Percentiles rank a stretch among this genome's conserved stretches.
phyloP scores from a whole-genome alignment of 345 rosid genomes.

The Camelina neglecta region DNA sequence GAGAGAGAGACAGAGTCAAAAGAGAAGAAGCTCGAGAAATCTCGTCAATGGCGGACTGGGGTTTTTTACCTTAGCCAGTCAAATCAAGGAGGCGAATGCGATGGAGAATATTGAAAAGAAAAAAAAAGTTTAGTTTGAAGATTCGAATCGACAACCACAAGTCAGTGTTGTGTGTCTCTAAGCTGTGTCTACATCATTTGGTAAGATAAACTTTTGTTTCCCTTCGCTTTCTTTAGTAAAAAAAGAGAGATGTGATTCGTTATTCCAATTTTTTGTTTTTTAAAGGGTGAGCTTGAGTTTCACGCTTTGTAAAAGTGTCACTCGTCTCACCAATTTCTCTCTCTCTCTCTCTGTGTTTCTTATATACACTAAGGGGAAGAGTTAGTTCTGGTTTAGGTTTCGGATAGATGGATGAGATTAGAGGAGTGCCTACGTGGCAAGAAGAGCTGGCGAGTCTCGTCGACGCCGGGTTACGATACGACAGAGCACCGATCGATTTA shows the following conservation, averaged over 20 bases:
- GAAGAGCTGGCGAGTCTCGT: slow-evolving; percentile 73
- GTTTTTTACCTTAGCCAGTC: slow-evolving; percentile 38
- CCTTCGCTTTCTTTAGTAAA: slow-evolving; percentile 24
- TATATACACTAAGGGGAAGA: not conserved
- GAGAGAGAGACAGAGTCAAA: slow-evolving; percentile 2
- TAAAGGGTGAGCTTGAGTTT: slow-evolving; percentile 46
- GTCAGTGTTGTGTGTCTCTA: slow-evolving; percentile 32
- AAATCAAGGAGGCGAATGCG: slow-evolving; percentile 31
- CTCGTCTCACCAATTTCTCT: slow-evolving; percentile 28
- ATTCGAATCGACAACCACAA: slow-evolving; percentile 23
- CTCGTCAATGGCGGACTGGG: slow-evolving; percentile 39
- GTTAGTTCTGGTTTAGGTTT: slow-evolving; percentile 19
- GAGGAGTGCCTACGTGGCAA: slow-evolving; percentile 64
- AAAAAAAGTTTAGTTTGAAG: slow-evolving; percentile 22
- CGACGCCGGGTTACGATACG: slow-evolving; percentile 55
- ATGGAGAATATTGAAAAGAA: slow-evolving; percentile 30
- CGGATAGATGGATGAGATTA: slow-evolving; percentile 62
- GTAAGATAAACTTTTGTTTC: slow-evolving; percentile 41
- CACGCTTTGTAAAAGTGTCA: slow-evolving; percentile 63
- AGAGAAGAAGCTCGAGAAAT: not conserved
- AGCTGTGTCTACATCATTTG: slow-evolving; percentile 43
- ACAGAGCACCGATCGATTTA: slow-evolving; percentile 47
- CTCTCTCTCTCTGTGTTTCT: not conserved
- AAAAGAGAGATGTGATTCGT: slow-evolving; percentile 52
- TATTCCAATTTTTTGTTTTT: slow-evolving; percentile 28